A percentile compares a stretch with the other conserved stretches of the same genome.
These are phyloP conservation scores for Senecio squalidus DNA, from an alignment of 140 eudicot species.

Conservation along the genomic window DNA sequence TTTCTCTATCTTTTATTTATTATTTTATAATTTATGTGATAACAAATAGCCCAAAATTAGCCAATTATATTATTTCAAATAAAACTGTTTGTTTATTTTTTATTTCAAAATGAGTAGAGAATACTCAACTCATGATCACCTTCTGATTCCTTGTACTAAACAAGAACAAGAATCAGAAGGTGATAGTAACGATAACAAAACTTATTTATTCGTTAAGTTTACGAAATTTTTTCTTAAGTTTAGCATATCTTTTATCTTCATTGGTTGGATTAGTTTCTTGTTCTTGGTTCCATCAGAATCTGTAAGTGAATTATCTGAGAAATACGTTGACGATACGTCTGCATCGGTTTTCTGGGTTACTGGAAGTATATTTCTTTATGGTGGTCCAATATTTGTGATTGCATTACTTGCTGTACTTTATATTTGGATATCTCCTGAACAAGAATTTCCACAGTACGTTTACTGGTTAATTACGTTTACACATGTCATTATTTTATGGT, in stretches of 20 bases:
- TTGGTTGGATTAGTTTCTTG: slow-evolving; percentile 49
- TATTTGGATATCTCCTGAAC: slow-evolving; percentile 50
- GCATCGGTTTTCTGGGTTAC: slow-evolving; percentile 51
- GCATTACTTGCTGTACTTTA: slow-evolving; percentile 57
- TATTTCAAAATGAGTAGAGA: too few relatives aligned
- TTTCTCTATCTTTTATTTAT: too few relatives aligned
- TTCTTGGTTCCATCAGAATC: slow-evolving; percentile 53
- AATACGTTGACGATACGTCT: slow-evolving; percentile 26
- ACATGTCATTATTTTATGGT: too few relatives aligned
- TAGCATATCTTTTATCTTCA: slow-evolving; percentile 52
- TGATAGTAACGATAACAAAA: slow-evolving; percentile 21
- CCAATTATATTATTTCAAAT: too few relatives aligned
- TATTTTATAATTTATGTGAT: too few relatives aligned
- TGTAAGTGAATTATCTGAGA: slow-evolving; percentile 15
- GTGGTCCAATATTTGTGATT: slow-evolving; percentile 65
- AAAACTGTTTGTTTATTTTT: too few relatives aligned
- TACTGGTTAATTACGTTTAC: too few relatives aligned
- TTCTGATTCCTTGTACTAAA: slow-evolving; percentile 35
- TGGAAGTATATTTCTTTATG: slow-evolving; percentile 60
- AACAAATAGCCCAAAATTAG: too few relatives aligned
- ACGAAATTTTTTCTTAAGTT: slow-evolving; percentile 51
- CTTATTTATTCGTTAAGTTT: slow-evolving; percentile 30
- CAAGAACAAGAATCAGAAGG: slow-evolving; percentile 12
- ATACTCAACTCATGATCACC: too few relatives aligned
- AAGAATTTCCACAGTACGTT: slow-evolving; percentile 54